Conservation (phyloP, 2,329 filamentous ascomycete genomes). For the Akanthomyces muscarius region DNA sequence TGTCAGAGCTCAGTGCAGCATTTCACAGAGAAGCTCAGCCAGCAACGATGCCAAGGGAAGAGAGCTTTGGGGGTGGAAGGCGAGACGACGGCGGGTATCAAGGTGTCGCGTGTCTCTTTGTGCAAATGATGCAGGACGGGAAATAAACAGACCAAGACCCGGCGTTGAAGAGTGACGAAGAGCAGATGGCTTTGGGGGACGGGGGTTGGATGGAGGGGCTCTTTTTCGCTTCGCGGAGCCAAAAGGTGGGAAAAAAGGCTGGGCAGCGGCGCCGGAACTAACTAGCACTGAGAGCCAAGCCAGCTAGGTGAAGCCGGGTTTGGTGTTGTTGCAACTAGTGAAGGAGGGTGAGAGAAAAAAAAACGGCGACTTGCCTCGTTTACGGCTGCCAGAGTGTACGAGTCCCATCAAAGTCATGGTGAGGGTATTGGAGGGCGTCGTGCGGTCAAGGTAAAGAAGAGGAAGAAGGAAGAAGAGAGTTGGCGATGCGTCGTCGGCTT, state of each 20-base stretch:
- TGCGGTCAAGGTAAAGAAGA: neutral
- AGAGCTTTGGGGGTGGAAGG: neutral
- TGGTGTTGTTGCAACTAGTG: too few species aligned
- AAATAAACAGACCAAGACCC: neutral
- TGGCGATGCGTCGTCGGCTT: neutral
- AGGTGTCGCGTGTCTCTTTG: neutral
- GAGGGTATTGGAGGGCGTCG: neutral
- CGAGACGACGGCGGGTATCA: neutral
- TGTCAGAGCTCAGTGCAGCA: neutral
- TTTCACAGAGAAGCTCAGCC: neutral
- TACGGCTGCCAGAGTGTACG: slow-evolving; percentile 7
- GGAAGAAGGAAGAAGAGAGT: neutral
- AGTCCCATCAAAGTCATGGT: slow-evolving; percentile 14
- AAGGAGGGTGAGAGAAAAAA: neutral
- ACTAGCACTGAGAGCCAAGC: neutral
- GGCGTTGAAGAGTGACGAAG: neutral
- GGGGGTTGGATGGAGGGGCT: slow-evolving; percentile 9
- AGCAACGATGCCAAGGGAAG: neutral
- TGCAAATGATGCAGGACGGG: neutral
- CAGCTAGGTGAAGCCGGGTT: neutral
- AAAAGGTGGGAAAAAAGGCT: neutral
- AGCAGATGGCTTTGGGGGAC: neutral
- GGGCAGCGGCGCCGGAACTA: neutral
- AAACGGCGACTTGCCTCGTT: slow-evolving; percentile 3
- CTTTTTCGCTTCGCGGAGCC: neutral